phyloP scores from a whole-genome alignment of 2,329 filamentous ascomycete genomes.

The Scleromitrula shiraiana region DNA sequence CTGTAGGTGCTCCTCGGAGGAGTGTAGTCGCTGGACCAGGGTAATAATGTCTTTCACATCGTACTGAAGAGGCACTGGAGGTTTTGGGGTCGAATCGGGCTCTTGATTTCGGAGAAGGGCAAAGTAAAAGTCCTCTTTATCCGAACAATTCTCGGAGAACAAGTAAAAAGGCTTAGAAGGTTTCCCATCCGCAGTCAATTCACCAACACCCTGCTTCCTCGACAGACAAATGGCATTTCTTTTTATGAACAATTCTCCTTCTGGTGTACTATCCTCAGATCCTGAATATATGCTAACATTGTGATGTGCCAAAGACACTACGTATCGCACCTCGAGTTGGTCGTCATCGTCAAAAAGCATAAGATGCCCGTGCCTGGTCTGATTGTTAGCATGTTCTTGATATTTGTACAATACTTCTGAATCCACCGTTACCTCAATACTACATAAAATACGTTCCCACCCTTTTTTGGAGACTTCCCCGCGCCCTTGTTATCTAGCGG shows the following conservation, averaged over 20 bases:
- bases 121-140: conserved; percentile 98
- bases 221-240: conserved; percentile 78
- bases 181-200: conserved; percentile 46
- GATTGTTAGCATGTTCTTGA: background rate
- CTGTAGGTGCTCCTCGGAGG: conserved; percentile 82
- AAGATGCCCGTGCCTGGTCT: conserved; percentile 72
- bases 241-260: conserved; percentile 94
- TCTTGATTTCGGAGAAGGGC: conserved; percentile 80
- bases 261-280: conserved; percentile 61
- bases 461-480: conserved; percentile 41
- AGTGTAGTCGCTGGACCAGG: conserved; percentile 83
- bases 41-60: conserved; percentile 81
- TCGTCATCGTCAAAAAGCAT: conserved; percentile 97
- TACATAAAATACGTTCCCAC: conserved; percentile 88
- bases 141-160: conserved; percentile 90
- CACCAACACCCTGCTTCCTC: conserved; percentile 50
- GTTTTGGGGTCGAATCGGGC: conserved; percentile 49
- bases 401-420: too few relatives aligned
- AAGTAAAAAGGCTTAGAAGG: conserved; percentile 80
- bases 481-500: conserved; percentile 29
- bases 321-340: conserved; percentile 91
- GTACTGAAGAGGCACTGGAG: conserved; percentile 66
- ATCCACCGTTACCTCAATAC: conserved; percentile 66
- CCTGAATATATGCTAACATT: conserved; percentile 79
- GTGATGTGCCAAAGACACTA: conserved; percentile 87